A percentile compares a stretch with the other conserved stretches of the same genome.
Conservation (phyloP, 2,329 filamentous ascomycete species). For the Nemania sp. region DNA sequence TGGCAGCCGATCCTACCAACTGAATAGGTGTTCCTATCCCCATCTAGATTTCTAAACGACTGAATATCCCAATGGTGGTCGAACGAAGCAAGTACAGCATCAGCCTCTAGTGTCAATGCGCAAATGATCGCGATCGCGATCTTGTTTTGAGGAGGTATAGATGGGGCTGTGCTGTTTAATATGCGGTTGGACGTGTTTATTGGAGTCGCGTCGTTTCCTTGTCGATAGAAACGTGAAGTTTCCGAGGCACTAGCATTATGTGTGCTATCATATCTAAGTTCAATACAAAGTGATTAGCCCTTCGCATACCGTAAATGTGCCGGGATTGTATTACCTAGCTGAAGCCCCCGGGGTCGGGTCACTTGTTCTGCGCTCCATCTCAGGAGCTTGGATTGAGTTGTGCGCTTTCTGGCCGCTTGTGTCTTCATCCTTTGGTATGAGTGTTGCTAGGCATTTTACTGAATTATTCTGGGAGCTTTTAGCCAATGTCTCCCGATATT, state of each 20-base stretch:
- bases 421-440: not conserved
- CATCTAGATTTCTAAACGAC: not conserved
- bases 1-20: constrained; percentile 23
- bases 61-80: constrained; percentile 26
- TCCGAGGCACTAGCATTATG: no score
- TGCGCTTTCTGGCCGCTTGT: not conserved
- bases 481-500: not conserved
- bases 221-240: not conserved
- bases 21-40: constrained; percentile 23
- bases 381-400: not conserved
- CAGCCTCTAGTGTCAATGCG: constrained; percentile 16
- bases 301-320: no score
- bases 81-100: constrained; percentile 15
- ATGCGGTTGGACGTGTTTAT: not conserved
- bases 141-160: constrained; percentile 4
- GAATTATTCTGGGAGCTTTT: not conserved
- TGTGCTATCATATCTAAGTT: not conserved
- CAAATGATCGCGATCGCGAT: constrained; percentile 20
- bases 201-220: not conserved
- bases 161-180: not conserved
- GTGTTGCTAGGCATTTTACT: constrained; percentile 1
- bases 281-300: no score
- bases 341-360: not conserved
- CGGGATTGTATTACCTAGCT: constrained; percentile 14
- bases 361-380: not conserved